A percentile compares a stretch with the other conserved stretches of the same genome.
Conservation (phyloP, 2,329 filamentous ascomycete species). For the Elsinoe batatas region DNA sequence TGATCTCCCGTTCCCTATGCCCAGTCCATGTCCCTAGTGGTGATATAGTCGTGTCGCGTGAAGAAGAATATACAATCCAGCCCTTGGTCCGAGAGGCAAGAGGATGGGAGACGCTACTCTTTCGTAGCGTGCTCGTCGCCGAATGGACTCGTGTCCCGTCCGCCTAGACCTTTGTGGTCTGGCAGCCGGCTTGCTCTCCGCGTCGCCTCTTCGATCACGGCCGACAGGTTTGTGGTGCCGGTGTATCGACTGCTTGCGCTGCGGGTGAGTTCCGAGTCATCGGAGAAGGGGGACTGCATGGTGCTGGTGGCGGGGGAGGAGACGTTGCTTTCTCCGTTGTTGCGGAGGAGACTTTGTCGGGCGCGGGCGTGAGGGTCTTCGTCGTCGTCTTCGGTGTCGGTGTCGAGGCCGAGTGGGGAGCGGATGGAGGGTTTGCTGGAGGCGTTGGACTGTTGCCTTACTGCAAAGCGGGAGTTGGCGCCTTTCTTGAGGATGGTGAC, state of each 20-base stretch:
- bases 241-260: conserved; percentile 10
- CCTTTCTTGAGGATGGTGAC: conserved; percentile 34
- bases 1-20: no score
- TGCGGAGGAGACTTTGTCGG: conserved; percentile 20
- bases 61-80: not conserved
- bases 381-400: conserved; percentile 22
- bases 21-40: not conserved
- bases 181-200: conserved; percentile 29
- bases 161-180: conserved; percentile 20
- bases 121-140: conserved; percentile 21
- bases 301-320: conserved; percentile 15
- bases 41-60: conserved; percentile 2
- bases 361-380: conserved; percentile 25
- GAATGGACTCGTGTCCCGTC: conserved; percentile 26
- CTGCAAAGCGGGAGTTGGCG: conserved; percentile 21
- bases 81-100: no score
- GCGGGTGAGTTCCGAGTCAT: conserved; percentile 13
- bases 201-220: conserved; percentile 38
- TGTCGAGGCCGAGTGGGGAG: conserved; percentile 23
- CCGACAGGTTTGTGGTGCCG: conserved; percentile 24
- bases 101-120: not conserved
- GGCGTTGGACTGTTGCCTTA: conserved; percentile 21
- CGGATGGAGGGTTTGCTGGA: conserved; percentile 19
- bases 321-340: conserved; percentile 20
- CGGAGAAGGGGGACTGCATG: conserved; percentile 16